A percentile compares a stretch with the other conserved stretches of the same genome.
Evolutionary conservation across 2,329 filamentous ascomycete species (phyloP).

Genomic region (Teratosphaeria epicoccoides): DNA sequence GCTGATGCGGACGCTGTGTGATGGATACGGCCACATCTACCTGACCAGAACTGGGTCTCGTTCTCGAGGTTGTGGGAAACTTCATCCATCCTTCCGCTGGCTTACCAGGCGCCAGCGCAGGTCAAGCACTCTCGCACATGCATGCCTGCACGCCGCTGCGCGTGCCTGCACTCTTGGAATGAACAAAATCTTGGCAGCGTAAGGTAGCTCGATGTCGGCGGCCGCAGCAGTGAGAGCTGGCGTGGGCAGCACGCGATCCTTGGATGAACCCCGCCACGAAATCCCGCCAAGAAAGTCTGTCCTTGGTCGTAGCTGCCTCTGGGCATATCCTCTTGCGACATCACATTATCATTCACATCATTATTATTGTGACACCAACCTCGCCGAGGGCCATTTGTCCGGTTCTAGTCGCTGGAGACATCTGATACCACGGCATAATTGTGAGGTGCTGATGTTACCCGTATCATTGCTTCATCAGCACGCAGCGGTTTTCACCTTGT

Average conservation of each 20-base stretch:
- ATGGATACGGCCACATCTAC: constrained; percentile 39
- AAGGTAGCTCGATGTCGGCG: not conserved
- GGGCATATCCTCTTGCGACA: too few species aligned
- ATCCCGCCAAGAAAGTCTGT: not conserved
- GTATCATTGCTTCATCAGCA: too few species aligned
- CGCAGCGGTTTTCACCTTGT: too few species aligned
- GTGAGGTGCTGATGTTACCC: too few species aligned
- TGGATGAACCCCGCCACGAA: not conserved
- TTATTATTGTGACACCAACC: not conserved
- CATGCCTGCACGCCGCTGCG: constrained; percentile 2
- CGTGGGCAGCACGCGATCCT: not conserved
- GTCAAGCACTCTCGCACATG: constrained; percentile 6
- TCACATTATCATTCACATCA: not conserved
- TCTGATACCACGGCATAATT: too few species aligned
- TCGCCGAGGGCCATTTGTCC: too few species aligned
- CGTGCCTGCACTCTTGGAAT: too few species aligned
- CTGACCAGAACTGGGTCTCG: constrained; percentile 82
- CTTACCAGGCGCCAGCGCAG: constrained; percentile 6
- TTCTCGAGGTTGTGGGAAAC: constrained; percentile 59
- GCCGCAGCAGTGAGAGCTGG: not conserved
- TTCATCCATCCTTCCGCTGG: constrained; percentile 44
- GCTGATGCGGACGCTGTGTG: not conserved
- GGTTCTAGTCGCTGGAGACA: too few species aligned
- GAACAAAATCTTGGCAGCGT: not conserved
- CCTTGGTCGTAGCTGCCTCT: too few species aligned